Evolutionary conservation across 768 basidiomycete genomes (phyloP).

Genomic region (Lanmaoa pseudosensibilis): DNA sequence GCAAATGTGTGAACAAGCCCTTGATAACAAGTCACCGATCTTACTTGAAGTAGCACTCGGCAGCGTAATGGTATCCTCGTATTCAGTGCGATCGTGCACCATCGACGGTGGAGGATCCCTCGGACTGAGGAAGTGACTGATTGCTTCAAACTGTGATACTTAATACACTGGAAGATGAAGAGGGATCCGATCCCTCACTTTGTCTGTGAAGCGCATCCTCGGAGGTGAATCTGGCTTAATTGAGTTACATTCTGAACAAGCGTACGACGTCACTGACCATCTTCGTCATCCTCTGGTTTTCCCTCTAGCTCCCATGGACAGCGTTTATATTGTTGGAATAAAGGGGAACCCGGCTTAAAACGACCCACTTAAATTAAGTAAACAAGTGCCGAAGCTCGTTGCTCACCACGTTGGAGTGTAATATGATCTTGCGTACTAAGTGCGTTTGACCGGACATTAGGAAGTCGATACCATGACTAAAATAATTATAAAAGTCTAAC

Average conservation of each 20-base stretch:
- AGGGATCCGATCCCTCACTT: conserved; percentile 41
- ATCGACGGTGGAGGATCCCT: conserved; percentile 76
- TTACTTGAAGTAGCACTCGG: conserved; percentile 69
- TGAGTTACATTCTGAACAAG: background rate
- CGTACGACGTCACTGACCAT: conserved; percentile 46
- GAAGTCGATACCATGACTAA: conserved; percentile 88
- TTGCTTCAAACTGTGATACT: conserved; percentile 67
- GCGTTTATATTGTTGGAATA: conserved; percentile 89
- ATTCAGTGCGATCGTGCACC: conserved; percentile 76
- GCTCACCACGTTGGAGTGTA: conserved; percentile 85
- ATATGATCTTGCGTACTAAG: conserved; percentile 76
- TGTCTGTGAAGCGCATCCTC: conserved; percentile 67
- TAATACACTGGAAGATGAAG: background rate
- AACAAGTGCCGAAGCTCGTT: background rate
- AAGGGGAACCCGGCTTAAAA: conserved; percentile 75
- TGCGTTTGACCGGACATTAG: conserved; percentile 73
- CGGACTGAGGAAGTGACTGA: conserved; percentile 74
- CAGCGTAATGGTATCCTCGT: conserved; percentile 67
- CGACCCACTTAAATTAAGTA: background rate
- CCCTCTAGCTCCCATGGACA: conserved; percentile 90
- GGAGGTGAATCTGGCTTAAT: conserved; percentile 62
- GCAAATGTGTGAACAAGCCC: background rate
- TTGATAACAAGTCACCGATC: conserved; percentile 27
- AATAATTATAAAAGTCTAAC: conserved; percentile 90
- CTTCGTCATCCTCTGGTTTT: conserved; percentile 78